Conservation (phyloP, 2,329 filamentous ascomycete genomes). For the Neofusicoccum sp. region DNA sequence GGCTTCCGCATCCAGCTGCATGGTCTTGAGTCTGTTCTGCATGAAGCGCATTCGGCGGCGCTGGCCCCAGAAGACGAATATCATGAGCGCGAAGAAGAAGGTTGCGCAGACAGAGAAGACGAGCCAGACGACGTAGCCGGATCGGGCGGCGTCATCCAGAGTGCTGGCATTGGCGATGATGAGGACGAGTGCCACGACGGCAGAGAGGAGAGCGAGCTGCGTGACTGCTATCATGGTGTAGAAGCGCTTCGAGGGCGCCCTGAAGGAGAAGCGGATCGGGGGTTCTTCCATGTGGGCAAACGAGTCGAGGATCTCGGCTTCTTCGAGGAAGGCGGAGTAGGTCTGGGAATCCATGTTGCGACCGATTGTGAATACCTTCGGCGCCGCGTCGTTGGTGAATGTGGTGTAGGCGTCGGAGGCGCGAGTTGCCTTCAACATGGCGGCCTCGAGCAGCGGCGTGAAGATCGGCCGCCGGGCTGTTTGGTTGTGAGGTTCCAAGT, state of each 20-base stretch:
- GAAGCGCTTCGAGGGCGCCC: not conserved
- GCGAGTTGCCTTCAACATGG: not conserved
- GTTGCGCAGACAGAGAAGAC: not conserved
- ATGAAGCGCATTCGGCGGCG: conserved; percentile 1
- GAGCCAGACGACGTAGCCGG: conserved; percentile 3
- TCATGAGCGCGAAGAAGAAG: not conserved
- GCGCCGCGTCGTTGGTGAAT: not conserved
- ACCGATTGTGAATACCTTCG: not conserved
- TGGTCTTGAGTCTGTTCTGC: not conserved
- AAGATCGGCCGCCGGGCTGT: too few relatives aligned
- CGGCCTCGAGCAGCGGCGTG: not conserved
- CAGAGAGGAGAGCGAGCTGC: conserved; percentile 9
- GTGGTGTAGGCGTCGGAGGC: not conserved
- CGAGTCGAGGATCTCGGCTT: not conserved
- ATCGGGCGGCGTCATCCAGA: not conserved
- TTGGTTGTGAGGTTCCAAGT: too few relatives aligned
- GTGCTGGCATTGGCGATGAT: not conserved
- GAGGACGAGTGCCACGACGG: conserved; percentile 9
- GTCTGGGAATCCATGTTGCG: conserved; percentile 1
- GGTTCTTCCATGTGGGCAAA: not conserved
- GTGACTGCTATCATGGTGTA: not conserved
- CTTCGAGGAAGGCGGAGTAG: conserved; percentile 1
- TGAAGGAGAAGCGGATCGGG: not conserved
- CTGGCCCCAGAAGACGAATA: conserved; percentile 5
- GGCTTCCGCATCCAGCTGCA: not conserved